A percentile compares a stretch with the other conserved stretches of the same genome.
phyloP scores from a whole-genome alignment of 163 green algal genomes.

The Trebouxia gelatinosa region DNA sequence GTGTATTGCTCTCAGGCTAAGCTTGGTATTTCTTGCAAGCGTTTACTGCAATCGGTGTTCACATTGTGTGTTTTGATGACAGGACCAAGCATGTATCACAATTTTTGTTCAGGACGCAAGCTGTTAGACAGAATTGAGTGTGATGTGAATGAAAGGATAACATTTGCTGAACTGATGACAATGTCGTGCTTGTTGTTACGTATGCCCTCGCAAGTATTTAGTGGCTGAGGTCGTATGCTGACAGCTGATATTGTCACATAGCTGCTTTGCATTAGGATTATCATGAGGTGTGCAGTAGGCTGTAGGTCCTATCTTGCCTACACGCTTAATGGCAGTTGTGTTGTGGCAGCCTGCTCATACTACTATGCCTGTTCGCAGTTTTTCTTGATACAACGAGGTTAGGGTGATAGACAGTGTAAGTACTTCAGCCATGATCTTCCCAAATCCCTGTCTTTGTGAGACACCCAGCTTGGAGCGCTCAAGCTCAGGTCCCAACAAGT shows the following conservation, averaged over 20 bases:
- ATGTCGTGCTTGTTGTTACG: too few relatives aligned
- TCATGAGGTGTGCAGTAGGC: background rate
- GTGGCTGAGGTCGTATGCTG: too few relatives aligned
- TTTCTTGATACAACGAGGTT: background rate
- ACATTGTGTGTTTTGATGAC: background rate
- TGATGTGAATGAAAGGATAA: too few relatives aligned
- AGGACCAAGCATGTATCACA: too few relatives aligned
- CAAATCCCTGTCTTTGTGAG: constrained; percentile 13
- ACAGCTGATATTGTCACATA: too few relatives aligned
- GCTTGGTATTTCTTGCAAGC: background rate
- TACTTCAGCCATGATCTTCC: background rate
- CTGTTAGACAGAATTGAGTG: too few relatives aligned
- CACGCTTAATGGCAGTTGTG: too few relatives aligned
- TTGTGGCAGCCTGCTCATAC: too few relatives aligned
- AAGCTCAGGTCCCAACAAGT: constrained; percentile 64
- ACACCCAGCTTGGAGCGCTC: constrained; percentile 28
- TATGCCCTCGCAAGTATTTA: too few relatives aligned
- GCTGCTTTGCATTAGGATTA: background rate
- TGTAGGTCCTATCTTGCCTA: background rate
- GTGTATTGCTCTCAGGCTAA: background rate
- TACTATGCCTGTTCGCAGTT: background rate
- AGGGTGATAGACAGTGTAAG: background rate
- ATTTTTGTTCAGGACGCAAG: too few relatives aligned
- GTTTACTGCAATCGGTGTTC: background rate
- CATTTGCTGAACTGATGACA: too few relatives aligned